These are phyloP conservation scores for Saturnispora silvae DNA, from an alignment of 805 yeast genomes.

Conservation along the genomic window DNA sequence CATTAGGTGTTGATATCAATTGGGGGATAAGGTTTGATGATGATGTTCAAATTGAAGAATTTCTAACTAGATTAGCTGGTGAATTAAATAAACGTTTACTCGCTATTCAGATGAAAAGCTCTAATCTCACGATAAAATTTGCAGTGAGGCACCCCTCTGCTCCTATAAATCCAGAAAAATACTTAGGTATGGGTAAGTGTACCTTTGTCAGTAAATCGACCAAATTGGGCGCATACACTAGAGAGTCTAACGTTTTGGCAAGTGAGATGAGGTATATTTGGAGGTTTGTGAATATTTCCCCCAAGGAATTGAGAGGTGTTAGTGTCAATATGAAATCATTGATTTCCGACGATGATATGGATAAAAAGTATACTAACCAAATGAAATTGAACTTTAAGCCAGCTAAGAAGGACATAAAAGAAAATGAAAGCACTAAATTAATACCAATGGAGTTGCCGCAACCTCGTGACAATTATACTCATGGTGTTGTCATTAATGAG, in stretches of 20 bases:
- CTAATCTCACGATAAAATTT: conserved; percentile 52
- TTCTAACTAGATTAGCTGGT: conserved; percentile 43
- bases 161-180: conserved; percentile 67
- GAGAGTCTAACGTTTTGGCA: conserved; percentile 49
- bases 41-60: conserved; percentile 50
- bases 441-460: background rate
- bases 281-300: conserved; percentile 41
- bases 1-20: conserved; percentile 79
- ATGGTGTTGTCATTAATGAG: conserved; percentile 1
- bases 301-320: conserved; percentile 66
- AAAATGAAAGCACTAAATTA: background rate
- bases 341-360: conserved; percentile 24
- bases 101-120: conserved; percentile 38
- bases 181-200: conserved; percentile 77
- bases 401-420: background rate
- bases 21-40: conserved; percentile 77
- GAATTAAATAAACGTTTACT: conserved; percentile 50
- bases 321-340: conserved; percentile 60
- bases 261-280: conserved; percentile 49
- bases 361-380: conserved; percentile 21
- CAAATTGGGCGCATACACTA: conserved; percentile 49
- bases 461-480: no score
- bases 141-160: conserved; percentile 57
- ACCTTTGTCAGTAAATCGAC: conserved; percentile 51
- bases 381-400: conserved; percentile 25